Conservation (phyloP, 2,329 filamentous ascomycete genomes). For the Fusarium pseudograminearum region DNA sequence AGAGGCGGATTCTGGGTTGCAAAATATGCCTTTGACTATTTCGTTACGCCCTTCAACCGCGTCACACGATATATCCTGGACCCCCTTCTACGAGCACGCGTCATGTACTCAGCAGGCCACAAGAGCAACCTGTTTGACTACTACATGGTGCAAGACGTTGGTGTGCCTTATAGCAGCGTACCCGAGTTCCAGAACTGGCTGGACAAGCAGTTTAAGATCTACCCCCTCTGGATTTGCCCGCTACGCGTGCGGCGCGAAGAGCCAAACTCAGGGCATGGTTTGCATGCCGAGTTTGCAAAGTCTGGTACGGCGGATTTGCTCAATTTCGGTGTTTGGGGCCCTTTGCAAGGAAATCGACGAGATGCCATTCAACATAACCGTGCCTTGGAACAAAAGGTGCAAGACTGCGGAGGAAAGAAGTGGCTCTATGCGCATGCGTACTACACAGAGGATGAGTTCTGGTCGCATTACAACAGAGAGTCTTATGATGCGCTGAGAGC, state of each 20-base stretch:
- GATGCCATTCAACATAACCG: conserved; percentile 68
- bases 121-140: conserved; percentile 69
- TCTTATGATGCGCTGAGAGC: conserved; percentile 70
- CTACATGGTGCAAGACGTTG: conserved; percentile 75
- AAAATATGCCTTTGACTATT: conserved; percentile 72
- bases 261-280: conserved; percentile 58
- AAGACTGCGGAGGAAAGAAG: conserved; percentile 72
- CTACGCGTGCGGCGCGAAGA: conserved; percentile 59
- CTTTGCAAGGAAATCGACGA: conserved; percentile 55
- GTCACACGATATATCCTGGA: conserved; percentile 72
- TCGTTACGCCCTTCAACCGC: conserved; percentile 73
- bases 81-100: conserved; percentile 71
- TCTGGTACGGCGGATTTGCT: conserved; percentile 59
- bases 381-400: conserved; percentile 69
- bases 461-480: conserved; percentile 69
- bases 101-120: conserved; percentile 75
- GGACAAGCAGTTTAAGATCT: conserved; percentile 59
- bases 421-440: conserved; percentile 78
- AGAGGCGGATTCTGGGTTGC: conserved; percentile 77
- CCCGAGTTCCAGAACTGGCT: conserved; percentile 63
- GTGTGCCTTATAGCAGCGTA: conserved; percentile 59
- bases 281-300: conserved; percentile 61
- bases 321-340: conserved; percentile 74
- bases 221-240: conserved; percentile 69
- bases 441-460: conserved; percentile 76